Conservation (phyloP, 192 early-diverging fungal genomes). For the Umbelopsis sp. region DNA sequence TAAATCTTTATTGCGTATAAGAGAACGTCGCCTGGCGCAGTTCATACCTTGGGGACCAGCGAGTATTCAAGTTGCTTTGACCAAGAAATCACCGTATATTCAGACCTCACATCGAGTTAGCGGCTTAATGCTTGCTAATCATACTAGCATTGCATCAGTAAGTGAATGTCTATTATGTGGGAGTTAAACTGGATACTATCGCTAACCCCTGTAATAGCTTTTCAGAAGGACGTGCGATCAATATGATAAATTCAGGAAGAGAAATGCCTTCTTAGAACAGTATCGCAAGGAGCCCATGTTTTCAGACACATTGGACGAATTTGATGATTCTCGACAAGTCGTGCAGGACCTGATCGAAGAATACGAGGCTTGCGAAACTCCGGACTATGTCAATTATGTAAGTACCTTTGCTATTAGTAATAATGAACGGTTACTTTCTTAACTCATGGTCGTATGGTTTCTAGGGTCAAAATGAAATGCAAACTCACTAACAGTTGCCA, state of each 20-base stretch:
- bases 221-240: constrained; percentile 93
- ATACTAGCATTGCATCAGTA: constrained; percentile 88
- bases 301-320: constrained; percentile 84
- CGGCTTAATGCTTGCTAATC: constrained; percentile 98
- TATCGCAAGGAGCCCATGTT: constrained; percentile 86
- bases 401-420: constrained; percentile 1
- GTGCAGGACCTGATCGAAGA: constrained; percentile 93
- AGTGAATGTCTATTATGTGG: constrained; percentile 11
- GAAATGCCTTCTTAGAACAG: constrained; percentile 95
- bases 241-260: constrained; percentile 90
- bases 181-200: neutral
- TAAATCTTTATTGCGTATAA: constrained; percentile 93
- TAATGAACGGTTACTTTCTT: too few species aligned
- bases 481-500: neutral
- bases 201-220: constrained; percentile 49
- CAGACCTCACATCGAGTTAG: constrained; percentile 92
- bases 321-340: constrained; percentile 87
- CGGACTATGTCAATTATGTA: constrained; percentile 79
- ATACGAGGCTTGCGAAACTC: constrained; percentile 92
- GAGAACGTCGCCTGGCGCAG: constrained; percentile 90
- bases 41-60: constrained; percentile 99
- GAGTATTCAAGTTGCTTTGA: constrained; percentile 96
- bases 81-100: constrained; percentile 91
- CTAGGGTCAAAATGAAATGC: constrained; percentile 10
- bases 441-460: neutral